phyloP scores from a whole-genome alignment of 768 basidiomycete genomes.

The Boletales sp. region DNA sequence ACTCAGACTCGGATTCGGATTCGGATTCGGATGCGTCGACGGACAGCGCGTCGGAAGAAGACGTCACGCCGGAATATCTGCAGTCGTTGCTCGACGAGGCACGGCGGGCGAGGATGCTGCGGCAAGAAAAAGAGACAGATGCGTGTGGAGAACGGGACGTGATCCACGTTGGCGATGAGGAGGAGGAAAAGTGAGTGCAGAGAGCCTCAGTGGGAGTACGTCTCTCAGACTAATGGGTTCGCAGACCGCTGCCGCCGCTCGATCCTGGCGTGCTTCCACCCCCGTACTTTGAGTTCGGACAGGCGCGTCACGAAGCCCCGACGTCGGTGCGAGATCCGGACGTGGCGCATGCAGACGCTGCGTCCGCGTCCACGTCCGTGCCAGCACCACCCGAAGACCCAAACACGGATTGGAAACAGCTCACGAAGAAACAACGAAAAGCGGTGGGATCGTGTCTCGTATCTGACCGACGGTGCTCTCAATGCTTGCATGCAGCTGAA shows the following conservation, averaged over 20 bases:
- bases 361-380: constrained; percentile 47
- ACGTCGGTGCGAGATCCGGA: constrained; percentile 59
- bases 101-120: constrained; percentile 18
- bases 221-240: background rate
- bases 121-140: constrained; percentile 19
- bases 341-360: constrained; percentile 48
- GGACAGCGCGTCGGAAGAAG: too few species aligned
- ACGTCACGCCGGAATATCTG: constrained; percentile 57
- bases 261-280: constrained; percentile 62
- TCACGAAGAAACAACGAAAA: constrained; percentile 72
- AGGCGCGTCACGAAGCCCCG: constrained; percentile 40
- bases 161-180: constrained; percentile 43
- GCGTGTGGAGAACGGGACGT: constrained; percentile 50
- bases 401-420: constrained; percentile 57
- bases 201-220: constrained; percentile 3
- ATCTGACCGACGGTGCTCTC: background rate
- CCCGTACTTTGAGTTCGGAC: constrained; percentile 58
- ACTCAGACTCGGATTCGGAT: constrained; percentile 37
- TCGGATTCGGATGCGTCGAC: constrained; percentile 24
- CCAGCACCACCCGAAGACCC: constrained; percentile 65
- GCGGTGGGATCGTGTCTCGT: constrained; percentile 43
- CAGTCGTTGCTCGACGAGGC: constrained; percentile 51
- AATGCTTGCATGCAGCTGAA: constrained; percentile 44
- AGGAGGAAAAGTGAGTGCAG: constrained; percentile 19
- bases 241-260: constrained; percentile 60